A percentile compares a stretch with the other conserved stretches of the same genome.
Conservation (phyloP, 2,329 filamentous ascomycete species). For the Epichloe hybrida region DNA sequence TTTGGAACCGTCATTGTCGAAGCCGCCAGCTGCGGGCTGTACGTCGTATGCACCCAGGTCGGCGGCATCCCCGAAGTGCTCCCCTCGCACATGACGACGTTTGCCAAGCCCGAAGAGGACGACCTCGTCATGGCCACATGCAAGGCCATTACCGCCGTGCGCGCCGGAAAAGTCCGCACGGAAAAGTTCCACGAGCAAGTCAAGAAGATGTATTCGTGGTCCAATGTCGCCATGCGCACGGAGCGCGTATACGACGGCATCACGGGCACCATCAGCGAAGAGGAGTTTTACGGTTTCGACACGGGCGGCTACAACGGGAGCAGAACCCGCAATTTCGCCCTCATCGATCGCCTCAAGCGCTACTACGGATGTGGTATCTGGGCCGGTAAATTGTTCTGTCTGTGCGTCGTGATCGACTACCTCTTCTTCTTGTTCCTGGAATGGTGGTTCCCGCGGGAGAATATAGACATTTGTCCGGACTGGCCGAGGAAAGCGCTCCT, state of each 20-base stretch:
- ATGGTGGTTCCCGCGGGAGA: slow-evolving; percentile 68
- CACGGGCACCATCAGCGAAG: slow-evolving; percentile 68
- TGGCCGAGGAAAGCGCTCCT: slow-evolving; percentile 66
- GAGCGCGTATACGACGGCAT: slow-evolving; percentile 94
- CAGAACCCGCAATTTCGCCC: slow-evolving; percentile 70
- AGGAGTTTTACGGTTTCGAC: slow-evolving; percentile 78
- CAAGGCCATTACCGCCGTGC: slow-evolving; percentile 73
- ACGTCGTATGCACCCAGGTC: slow-evolving; percentile 92
- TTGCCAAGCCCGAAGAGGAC: slow-evolving; percentile 92
- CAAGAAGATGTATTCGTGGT: slow-evolving; percentile 98
- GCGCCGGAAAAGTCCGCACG: slow-evolving; percentile 75
- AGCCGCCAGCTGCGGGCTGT: slow-evolving; percentile 86
- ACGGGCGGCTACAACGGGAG: slow-evolving; percentile 56
- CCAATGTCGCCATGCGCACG: slow-evolving; percentile 83
- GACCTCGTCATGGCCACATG: slow-evolving; percentile 84
- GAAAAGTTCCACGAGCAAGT: slow-evolving; percentile 95
- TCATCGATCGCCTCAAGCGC: slow-evolving; percentile 87
- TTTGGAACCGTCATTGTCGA: slow-evolving; percentile 98
- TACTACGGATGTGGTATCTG: slow-evolving; percentile 98
- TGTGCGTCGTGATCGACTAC: slow-evolving; percentile 91
- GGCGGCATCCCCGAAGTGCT: slow-evolving; percentile 95
- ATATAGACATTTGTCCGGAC: slow-evolving; percentile 78
- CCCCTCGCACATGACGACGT: slow-evolving; percentile 92
- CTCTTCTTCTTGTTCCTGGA: slow-evolving; percentile 80
- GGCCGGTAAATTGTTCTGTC: slow-evolving; percentile 93